A percentile compares a stretch with the other conserved stretches of the same genome.
phyloP scores from a whole-genome alignment of 164 flowering plant species.

The Paratinospora sagittata region DNA sequence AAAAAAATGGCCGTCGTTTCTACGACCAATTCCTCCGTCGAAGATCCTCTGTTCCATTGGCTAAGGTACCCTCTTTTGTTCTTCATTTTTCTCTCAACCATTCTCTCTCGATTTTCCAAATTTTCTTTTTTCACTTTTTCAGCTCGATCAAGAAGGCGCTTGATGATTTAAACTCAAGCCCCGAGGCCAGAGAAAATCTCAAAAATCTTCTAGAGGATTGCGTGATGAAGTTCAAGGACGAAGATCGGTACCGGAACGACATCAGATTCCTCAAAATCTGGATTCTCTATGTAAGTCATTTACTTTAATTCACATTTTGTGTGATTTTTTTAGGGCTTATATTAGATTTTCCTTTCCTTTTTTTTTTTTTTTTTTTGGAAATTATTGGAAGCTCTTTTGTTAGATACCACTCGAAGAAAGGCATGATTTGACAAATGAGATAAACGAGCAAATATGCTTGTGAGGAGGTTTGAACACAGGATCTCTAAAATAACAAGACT shows the following conservation, averaged over 20 bases:
- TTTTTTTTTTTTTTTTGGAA: no score
- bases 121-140: conserved; percentile 4
- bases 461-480: no score
- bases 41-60: conserved; percentile 18
- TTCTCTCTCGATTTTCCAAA: background rate
- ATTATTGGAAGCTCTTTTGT: no score
- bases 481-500: no score
- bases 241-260: conserved; percentile 55
- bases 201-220: conserved; percentile 43
- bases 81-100: background rate
- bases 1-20: conserved; percentile 5
- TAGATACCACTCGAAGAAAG: no score
- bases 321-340: background rate
- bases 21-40: background rate
- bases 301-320: background rate
- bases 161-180: conserved; percentile 23
- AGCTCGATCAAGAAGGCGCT: conserved; percentile 50
- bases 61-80: conserved; percentile 15
- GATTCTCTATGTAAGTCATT: conserved; percentile 56
- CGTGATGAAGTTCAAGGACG: conserved; percentile 43
- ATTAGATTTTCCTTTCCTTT: background rate
- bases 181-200: conserved; percentile 23
- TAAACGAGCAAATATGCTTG: no score
- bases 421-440: no score
- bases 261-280: conserved; percentile 80